Percentiles rank a stretch among this genome's conserved stretches.
Evolutionary conservation across 257 asterid species (phyloP).

Genomic region (Solanum chiquidenum): DNA sequence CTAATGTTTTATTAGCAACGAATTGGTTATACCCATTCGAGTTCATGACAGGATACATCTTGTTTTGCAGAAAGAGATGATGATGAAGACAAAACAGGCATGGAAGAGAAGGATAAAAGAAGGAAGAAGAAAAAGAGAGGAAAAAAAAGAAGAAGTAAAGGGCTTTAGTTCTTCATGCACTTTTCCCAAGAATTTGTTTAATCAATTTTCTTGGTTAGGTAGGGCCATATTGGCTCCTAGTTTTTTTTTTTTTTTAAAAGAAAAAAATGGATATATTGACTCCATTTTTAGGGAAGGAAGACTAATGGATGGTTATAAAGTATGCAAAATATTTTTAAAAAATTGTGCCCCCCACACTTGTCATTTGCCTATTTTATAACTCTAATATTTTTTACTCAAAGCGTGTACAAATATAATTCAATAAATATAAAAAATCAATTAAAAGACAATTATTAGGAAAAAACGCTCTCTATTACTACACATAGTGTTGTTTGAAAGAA

Average conservation of each 20-base stretch:
- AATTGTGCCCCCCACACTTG: neutral
- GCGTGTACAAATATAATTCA: neutral
- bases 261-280: neutral
- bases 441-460: too few relatives aligned
- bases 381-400: neutral
- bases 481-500: neutral
- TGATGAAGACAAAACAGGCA: neutral
- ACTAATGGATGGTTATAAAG: neutral
- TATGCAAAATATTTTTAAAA: too few relatives aligned
- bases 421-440: neutral
- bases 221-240: neutral
- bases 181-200: neutral
- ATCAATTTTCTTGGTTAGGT: neutral
- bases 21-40: neutral
- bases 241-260: neutral
- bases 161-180: neutral
- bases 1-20: neutral
- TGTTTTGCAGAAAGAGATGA: neutral
- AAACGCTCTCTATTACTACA: too few relatives aligned
- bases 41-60: neutral
- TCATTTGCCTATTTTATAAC: neutral
- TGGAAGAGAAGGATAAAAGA: neutral
- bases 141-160: neutral
- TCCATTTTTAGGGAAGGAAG: neutral
- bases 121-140: neutral